These are phyloP conservation scores for Eudorina sp. DNA, from an alignment of 139 green algal species.

Conservation along the genomic window DNA sequence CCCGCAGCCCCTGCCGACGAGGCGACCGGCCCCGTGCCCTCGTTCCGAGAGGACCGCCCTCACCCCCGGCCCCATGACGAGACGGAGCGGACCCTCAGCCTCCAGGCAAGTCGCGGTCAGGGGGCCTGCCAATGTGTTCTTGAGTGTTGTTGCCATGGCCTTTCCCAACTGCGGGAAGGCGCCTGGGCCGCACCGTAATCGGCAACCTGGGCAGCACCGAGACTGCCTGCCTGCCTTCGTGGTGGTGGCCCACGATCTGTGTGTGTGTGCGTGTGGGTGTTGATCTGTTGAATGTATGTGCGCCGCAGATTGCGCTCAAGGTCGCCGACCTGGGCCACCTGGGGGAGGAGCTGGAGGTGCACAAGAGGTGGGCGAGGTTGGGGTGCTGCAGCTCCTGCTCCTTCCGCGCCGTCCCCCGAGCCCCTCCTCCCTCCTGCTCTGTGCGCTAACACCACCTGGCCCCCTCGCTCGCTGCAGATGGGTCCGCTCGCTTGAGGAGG, in stretches of 20 bases:
- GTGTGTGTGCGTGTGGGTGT: background rate
- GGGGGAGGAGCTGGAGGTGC: conserved; percentile 22
- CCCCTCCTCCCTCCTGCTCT: background rate
- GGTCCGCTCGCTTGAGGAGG: conserved; percentile 42
- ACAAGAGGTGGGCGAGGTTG: conserved; percentile 19
- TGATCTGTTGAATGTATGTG: background rate
- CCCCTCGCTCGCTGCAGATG: conserved; percentile 15
- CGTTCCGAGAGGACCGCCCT: no score
- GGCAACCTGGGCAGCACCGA: no score
- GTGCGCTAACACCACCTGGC: background rate
- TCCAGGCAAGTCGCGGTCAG: background rate
- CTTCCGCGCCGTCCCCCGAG: background rate
- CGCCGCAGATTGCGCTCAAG: conserved; percentile 16
- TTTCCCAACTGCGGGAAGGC: background rate
- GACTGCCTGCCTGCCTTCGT: background rate
- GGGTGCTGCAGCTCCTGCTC: background rate
- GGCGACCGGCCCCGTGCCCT: background rate
- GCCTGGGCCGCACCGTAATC: background rate
- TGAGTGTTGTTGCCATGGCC: background rate
- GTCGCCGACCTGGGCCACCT: conserved; percentile 25
- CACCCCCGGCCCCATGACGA: conserved; percentile 11
- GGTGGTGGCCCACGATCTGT: background rate
- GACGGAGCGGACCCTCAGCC: conserved; percentile 9
- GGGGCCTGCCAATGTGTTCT: background rate
- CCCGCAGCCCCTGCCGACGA: background rate